phyloP scores from a whole-genome alignment of 148 eudicot species.

The Camellia japonica region DNA sequence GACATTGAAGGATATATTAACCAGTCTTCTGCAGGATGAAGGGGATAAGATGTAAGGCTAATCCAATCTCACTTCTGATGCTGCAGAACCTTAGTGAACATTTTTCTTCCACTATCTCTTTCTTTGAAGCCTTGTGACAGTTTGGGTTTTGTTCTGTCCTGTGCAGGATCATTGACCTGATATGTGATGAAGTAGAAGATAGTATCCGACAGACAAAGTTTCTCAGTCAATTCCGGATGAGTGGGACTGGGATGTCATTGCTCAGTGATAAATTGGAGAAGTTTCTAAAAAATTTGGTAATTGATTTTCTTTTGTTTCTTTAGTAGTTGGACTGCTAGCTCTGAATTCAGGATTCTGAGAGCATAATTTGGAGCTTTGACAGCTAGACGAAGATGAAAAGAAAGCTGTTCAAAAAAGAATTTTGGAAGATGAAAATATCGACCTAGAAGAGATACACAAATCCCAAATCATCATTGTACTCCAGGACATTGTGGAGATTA shows the following conservation, averaged over 20 bases:
- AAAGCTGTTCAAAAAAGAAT: neutral
- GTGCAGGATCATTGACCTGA: conserved; percentile 56
- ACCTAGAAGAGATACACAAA: conserved; percentile 38
- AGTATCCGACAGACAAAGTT: conserved; percentile 55
- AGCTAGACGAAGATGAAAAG: conserved; percentile 63
- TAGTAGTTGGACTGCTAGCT: conserved; percentile 12
- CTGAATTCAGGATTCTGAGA: neutral
- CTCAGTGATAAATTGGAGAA: conserved; percentile 87
- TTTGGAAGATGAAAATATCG: too few relatives aligned
- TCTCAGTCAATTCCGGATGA: conserved; percentile 68
- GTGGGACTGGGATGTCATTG: conserved; percentile 43
- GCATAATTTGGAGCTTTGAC: conserved; percentile 22
- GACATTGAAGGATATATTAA: conserved; percentile 65
- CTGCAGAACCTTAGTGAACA: neutral
- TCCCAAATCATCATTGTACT: conserved; percentile 75
- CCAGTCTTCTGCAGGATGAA: conserved; percentile 48
- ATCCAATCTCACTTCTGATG: conserved; percentile 1
- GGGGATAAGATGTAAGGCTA: conserved; percentile 61
- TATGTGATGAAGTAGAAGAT: conserved; percentile 52
- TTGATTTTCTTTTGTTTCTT: conserved; percentile 3
- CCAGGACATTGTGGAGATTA: conserved; percentile 92
- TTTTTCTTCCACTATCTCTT: neutral
- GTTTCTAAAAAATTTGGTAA: conserved; percentile 77
- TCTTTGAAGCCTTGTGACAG: neutral
- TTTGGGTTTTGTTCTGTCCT: conserved; percentile 17